Evolutionary conservation across 176 grass and related monocot species (phyloP).

Genomic region (Oryza coarctata): DNA sequence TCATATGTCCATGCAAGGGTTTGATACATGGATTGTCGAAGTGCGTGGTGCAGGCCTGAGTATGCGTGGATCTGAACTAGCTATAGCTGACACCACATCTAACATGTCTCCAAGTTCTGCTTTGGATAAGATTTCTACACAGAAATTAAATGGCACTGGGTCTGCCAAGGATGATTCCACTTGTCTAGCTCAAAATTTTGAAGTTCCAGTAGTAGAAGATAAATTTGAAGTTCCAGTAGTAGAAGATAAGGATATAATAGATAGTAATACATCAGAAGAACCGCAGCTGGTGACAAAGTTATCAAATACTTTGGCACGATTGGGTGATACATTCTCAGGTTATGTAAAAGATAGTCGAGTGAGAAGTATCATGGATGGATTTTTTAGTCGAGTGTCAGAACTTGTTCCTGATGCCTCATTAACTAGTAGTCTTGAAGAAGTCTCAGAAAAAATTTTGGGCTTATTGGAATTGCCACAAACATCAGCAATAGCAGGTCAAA

Average conservation of each 20-base stretch:
- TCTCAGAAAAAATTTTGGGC: conserved; percentile 59
- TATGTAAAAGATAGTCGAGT: conserved; percentile 77
- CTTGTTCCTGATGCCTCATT: conserved; percentile 70
- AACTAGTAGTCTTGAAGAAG: conserved; percentile 58
- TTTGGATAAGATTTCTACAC: conserved; percentile 34
- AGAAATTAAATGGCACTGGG: conserved; percentile 35
- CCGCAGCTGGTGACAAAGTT: conserved; percentile 72
- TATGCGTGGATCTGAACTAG: conserved; percentile 46
- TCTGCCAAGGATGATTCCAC: conserved; percentile 31
- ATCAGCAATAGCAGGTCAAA: conserved; percentile 74
- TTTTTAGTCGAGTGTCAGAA: conserved; percentile 76
- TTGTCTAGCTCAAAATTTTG: conserved; percentile 37
- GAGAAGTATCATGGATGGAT: conserved; percentile 58
- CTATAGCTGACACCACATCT: conserved; percentile 31
- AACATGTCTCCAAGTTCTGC: conserved; percentile 8
- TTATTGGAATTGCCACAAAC: conserved; percentile 74
- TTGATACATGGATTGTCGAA: conserved; percentile 98
- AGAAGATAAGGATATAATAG: conserved; percentile 33
- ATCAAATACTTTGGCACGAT: conserved; percentile 58
- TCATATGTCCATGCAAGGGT: conserved; percentile 94
- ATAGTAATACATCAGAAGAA: conserved; percentile 54
- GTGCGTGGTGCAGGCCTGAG: conserved; percentile 85
- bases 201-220: conserved; percentile 41
- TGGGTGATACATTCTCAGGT: conserved; percentile 70
- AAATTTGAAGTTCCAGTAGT: conserved; percentile 44